Evolutionary conservation across 2,329 filamentous ascomycete genomes (phyloP), one percentile per base, ranked within the genome.

Genomic region (Kalmusia sp.): DNA sequence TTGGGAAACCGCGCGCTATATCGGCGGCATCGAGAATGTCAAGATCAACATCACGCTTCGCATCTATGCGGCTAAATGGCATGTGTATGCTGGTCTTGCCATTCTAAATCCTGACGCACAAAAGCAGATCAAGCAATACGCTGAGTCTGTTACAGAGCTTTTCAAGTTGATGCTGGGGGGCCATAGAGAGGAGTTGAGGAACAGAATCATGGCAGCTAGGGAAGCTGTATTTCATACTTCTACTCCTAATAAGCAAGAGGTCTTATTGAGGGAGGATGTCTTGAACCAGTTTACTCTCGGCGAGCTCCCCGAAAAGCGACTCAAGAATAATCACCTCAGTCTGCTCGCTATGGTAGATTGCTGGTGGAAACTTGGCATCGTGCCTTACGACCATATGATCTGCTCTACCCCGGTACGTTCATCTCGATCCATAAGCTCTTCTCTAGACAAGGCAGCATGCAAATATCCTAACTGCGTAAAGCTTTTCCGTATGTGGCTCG

Each of bases 341-440:
- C 82, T 99, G 52, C 83, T 99, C 38, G 95, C 93, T 40, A 99
- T 99, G 86, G 96, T 98, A 37, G 95, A 99, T 78, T 98, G 93
- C 77, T 99, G 95, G 95, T 95, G 91, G 71, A 91, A 91, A 62
- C 83, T 98, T 39, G 90, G 87, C 28, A 99, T 97, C 66, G 90
- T 96, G 41, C 95, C 95, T 0, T 99, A 99, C 75, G 93, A 99
- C 76, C 96, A 99, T 80, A 99, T 99, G 93, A 96, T 99, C 63
- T 99, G 95, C 79, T 96, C 92, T 49, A 99, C 95, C 33, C 95
- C 95, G 43, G 85, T 87, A 69, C 72, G 83, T 78, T 25, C 25
- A 25, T 34, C 30, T 14, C 7, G 25, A 28, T 12, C n/a, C 14
- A 33, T 51, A n/a, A n/a, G n/a, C n/a, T n/a, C 19, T 30, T 33